phyloP scores from a whole-genome alignment of 495 filamentous ascomycete species.

The Aspergillus panamensis region DNA sequence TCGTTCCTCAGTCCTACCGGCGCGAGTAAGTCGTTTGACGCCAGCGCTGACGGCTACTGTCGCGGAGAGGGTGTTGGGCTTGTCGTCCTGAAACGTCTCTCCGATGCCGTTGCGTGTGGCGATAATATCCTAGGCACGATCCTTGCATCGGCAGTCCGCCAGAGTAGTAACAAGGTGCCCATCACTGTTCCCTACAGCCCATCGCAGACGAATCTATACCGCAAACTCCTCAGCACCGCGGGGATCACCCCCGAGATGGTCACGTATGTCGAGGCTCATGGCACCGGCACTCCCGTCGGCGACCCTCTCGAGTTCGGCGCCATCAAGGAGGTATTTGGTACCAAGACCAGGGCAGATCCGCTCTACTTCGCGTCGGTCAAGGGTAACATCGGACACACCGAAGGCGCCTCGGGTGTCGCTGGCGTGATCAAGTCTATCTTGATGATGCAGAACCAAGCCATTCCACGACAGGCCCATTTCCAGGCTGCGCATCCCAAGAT shows the following conservation, averaged over 20 bases:
- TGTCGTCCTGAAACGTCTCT: constrained; percentile 60
- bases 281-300: constrained; percentile 36
- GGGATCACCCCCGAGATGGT: constrained; percentile 33
- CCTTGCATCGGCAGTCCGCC: constrained; percentile 20
- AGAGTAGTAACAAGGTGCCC: constrained; percentile 20
- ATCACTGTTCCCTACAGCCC: constrained; percentile 32
- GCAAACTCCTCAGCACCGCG: constrained; percentile 7
- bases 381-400: constrained; percentile 49
- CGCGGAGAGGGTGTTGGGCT: constrained; percentile 60
- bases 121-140: constrained; percentile 62
- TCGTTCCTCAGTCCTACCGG: constrained; percentile 39
- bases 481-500: background rate
- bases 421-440: constrained; percentile 52
- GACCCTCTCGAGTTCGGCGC: constrained; percentile 36
- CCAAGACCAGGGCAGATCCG: constrained; percentile 21
- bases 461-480: background rate
- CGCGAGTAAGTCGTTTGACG: constrained; percentile 64
- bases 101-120: too few relatives aligned
- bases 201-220: constrained; percentile 23
- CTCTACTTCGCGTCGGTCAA: constrained; percentile 46
- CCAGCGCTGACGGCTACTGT: constrained; percentile 67
- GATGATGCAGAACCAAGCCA: background rate
- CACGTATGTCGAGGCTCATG: constrained; percentile 33
- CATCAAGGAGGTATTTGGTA: constrained; percentile 41
- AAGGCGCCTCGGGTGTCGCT: constrained; percentile 55